Base-by-base conservation (phyloP, 1,139 yeast species). In the Pichia norvegensis region DNA sequence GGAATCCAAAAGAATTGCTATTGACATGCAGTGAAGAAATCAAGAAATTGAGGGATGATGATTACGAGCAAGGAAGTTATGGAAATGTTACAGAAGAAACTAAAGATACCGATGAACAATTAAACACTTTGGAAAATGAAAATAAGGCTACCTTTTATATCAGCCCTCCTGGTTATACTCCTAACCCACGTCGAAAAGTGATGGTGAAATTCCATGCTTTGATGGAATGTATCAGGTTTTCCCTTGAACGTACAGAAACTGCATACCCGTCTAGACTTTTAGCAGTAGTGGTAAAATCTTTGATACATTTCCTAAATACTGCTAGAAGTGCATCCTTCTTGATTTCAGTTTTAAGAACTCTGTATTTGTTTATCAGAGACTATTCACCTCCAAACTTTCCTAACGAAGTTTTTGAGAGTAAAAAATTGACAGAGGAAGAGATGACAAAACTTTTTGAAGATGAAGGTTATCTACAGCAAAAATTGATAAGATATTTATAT, bases 1-100 rank as follows among this genome's bases (percentile, higher is more conserved):
- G 95, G 9, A 86, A 85, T 58, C 79, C 90, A 13, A 86, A 86
- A 58, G 96, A 87, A 63, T 64, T 87, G 48, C 75, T 85, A 43
- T 64, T 88, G 47, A 80, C 83, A 53, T 66, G 77, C 16, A 79
- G 85, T 59, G 95, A 87, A 58, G 57, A 82, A 33, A 59, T 85
- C 25, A 58, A 72, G 6, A 52, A 64, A 1, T 54, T 74, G 39
- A 48, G 52, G 5, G 55, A 68, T 29, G 47, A 51, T 7, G 43
- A 40, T 56, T 66, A 8, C 14, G 23, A 13, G 3, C 33, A 40
- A n/a, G 38, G 21, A 19, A 39, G 37, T 17, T 11, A 22, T 10
- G 21, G 4, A 16, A 31, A 5, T 31, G 35, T 8, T 31, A 16
- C 19, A 31, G 20, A 16, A 9, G 20, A 31, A 4, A 29, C 10